A percentile compares a stretch with the other conserved stretches of the same genome.
Evolutionary conservation across 2,329 filamentous ascomycete species (phyloP).

Genomic region (Parafenestella ontariensis): DNA sequence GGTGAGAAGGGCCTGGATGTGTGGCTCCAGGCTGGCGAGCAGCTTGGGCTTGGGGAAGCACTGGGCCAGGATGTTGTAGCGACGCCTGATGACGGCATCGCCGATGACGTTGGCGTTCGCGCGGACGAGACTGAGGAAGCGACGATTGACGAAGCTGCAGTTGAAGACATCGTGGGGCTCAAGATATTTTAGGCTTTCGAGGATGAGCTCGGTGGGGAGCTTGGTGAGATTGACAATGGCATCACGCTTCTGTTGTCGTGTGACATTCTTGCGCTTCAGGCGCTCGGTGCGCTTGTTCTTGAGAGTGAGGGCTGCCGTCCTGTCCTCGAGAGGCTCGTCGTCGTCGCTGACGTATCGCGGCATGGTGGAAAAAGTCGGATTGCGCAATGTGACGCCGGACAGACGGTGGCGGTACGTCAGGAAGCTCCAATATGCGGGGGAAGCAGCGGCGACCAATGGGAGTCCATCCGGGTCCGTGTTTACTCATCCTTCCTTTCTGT

Average conservation of each 20-base stretch:
- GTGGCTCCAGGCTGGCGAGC: constrained; percentile 51
- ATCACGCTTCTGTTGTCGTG: constrained; percentile 38
- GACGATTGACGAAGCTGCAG: constrained; percentile 53
- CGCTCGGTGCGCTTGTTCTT: constrained; percentile 63
- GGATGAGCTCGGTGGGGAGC: constrained; percentile 62
- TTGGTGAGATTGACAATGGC: constrained; percentile 50
- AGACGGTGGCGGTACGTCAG: constrained; percentile 8
- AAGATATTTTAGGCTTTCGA: constrained; percentile 57
- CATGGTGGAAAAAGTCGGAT: constrained; percentile 16
- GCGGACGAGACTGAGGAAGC: constrained; percentile 54
- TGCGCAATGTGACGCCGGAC: neutral
- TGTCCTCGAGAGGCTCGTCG: constrained; percentile 57
- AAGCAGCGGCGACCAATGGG: constrained; percentile 11
- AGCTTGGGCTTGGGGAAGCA: constrained; percentile 61
- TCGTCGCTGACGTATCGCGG: constrained; percentile 34
- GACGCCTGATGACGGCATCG: constrained; percentile 52
- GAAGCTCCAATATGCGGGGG: constrained; percentile 11
- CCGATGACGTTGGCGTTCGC: constrained; percentile 55
- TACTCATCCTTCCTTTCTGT: neutral
- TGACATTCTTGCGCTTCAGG: constrained; percentile 50
- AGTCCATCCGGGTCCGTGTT: constrained; percentile 5
- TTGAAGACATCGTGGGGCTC: constrained; percentile 60
- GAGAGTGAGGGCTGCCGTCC: constrained; percentile 57
- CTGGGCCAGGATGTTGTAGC: constrained; percentile 60
- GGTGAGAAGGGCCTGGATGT: constrained; percentile 49